phyloP scores from a whole-genome alignment of 306 rosid species.

The Begonia masoniana region DNA sequence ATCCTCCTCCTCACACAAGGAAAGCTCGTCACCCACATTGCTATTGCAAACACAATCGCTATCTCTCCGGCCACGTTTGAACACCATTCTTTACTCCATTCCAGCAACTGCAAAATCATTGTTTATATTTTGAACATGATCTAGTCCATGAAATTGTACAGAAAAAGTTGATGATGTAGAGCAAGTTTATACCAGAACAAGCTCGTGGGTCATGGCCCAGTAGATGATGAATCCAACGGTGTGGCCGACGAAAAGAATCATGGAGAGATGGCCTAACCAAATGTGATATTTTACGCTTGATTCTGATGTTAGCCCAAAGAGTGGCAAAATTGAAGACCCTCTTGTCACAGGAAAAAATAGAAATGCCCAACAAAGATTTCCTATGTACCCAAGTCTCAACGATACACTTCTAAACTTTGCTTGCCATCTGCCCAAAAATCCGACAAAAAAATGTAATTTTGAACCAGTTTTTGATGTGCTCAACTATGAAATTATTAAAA shows the following conservation, averaged over 20 bases:
- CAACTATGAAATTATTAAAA: too few relatives aligned
- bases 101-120: conserved; percentile 14
- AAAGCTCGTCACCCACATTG: conserved; percentile 47
- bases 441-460: too few relatives aligned
- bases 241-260: conserved; percentile 40
- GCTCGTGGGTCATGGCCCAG: conserved; percentile 43
- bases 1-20: conserved; percentile 30
- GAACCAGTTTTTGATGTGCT: too few relatives aligned
- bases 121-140: too few relatives aligned
- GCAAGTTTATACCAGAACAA: conserved; percentile 4
- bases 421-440: conserved; percentile 36
- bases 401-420: conserved; percentile 59
- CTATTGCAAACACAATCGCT: conserved; percentile 32
- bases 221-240: conserved; percentile 41
- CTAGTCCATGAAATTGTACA: too few relatives aligned
- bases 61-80: conserved; percentile 54
- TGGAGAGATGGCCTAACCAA: conserved; percentile 64
- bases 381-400: conserved; percentile 47
- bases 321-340: conserved; percentile 51
- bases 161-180: neutral
- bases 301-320: conserved; percentile 54
- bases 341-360: conserved; percentile 61
- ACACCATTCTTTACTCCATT: conserved; percentile 38
- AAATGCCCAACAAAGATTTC: conserved; percentile 66
- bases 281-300: conserved; percentile 59